These are phyloP conservation scores for Evernia prunastri DNA, from an alignment of 495 filamentous ascomycete genomes.

Conservation along the genomic window DNA sequence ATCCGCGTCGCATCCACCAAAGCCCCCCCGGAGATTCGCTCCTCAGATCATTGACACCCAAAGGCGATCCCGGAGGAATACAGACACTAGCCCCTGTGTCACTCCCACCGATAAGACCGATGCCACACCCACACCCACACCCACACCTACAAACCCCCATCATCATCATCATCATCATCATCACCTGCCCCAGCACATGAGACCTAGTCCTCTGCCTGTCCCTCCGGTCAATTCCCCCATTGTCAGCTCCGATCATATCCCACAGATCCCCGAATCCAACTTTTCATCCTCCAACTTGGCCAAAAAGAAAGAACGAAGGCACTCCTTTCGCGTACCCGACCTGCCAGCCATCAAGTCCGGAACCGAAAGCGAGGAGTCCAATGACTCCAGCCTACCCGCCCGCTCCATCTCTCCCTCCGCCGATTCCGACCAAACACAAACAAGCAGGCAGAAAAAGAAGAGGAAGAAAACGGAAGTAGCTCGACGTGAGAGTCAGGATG, in stretches of 20 bases:
- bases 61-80: constrained; percentile 41
- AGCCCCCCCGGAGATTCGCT: constrained; percentile 41
- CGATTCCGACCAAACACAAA: constrained; percentile 33
- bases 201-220: constrained; percentile 17
- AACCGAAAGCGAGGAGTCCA: constrained; percentile 50
- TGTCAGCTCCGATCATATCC: constrained; percentile 19
- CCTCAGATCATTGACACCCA: constrained; percentile 55
- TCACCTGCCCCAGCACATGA: constrained; percentile 18
- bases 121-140: constrained; percentile 26
- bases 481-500: constrained; percentile 56
- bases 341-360: constrained; percentile 49
- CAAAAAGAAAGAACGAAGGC: constrained; percentile 40
- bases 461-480: constrained; percentile 27
- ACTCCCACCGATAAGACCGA: constrained; percentile 37
- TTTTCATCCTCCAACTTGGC: constrained; percentile 44
- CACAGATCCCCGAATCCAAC: constrained; percentile 35
- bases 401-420: constrained; percentile 43
- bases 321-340: constrained; percentile 51
- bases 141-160: no score
- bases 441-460: constrained; percentile 37
- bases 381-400: constrained; percentile 43
- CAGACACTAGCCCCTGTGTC: constrained; percentile 26
- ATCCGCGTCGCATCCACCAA: constrained; percentile 9
- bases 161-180: constrained; percentile 21
- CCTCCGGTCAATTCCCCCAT: constrained; percentile 31